phyloP scores from a whole-genome alignment of 805 yeast species.

The Ogataea naganishii region DNA sequence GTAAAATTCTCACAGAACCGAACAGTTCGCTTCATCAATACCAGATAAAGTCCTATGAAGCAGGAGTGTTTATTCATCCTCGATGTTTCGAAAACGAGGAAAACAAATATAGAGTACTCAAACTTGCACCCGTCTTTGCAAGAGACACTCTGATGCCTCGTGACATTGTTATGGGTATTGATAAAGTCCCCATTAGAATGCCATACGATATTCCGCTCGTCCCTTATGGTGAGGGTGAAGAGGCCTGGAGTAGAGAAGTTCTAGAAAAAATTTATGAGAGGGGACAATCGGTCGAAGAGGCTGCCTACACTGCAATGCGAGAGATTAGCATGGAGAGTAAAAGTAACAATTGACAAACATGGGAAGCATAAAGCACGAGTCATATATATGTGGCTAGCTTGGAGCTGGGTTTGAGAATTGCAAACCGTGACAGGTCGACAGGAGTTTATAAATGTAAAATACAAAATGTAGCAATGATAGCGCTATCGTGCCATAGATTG shows the following conservation, averaged over 20 bases:
- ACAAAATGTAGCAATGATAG: too few species aligned
- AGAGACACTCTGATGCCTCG: constrained; percentile 18
- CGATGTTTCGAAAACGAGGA: constrained; percentile 11
- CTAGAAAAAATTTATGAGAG: constrained; percentile 7
- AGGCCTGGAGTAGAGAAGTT: constrained; percentile 39
- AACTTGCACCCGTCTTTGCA: constrained; percentile 36
- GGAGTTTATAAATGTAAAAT: too few species aligned
- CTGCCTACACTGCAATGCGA: too few species aligned
- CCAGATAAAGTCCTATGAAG: constrained; percentile 36
- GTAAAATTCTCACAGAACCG: constrained; percentile 3
- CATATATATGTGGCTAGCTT: too few species aligned
- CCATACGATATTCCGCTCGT: constrained; percentile 49
- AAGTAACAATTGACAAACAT: too few species aligned
- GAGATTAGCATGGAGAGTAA: too few species aligned
- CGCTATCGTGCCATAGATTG: too few species aligned
- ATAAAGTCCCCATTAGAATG: constrained; percentile 31
- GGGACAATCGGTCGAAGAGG: background rate
- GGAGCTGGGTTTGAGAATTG: too few species aligned
- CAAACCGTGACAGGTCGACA: too few species aligned
- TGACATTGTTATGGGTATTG: background rate
- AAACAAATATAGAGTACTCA: constrained; percentile 4
- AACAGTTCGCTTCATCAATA: constrained; percentile 4
- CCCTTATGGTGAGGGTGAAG: constrained; percentile 29
- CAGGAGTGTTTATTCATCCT: constrained; percentile 40
- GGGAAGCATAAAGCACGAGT: too few species aligned